phyloP scores from a whole-genome alignment of 2,329 filamentous ascomycete species.

The Aspergillus hortae region DNA sequence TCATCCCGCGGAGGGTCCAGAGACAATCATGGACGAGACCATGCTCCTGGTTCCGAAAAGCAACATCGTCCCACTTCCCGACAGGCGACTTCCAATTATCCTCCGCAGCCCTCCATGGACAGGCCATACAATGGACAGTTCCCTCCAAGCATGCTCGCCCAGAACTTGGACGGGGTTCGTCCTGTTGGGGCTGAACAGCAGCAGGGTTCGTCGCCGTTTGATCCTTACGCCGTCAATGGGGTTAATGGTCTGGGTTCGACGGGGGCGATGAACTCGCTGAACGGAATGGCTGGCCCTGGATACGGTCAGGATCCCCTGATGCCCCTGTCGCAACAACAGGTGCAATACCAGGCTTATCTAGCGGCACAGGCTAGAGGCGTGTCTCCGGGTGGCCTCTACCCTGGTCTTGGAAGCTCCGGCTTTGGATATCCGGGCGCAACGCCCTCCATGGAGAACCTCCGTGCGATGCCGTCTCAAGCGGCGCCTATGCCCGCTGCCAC shows the following conservation, averaged over 20 bases:
- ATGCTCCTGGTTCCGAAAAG: constrained; percentile 36
- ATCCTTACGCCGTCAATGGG: constrained; percentile 36
- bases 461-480: constrained; percentile 37
- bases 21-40: constrained; percentile 39
- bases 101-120: constrained; percentile 35
- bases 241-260: constrained; percentile 26
- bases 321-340: constrained; percentile 47
- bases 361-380: constrained; percentile 44
- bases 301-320: constrained; percentile 39
- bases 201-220: constrained; percentile 32
- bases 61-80: constrained; percentile 43
- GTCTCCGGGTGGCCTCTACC: constrained; percentile 44
- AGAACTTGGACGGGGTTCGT: constrained; percentile 34
- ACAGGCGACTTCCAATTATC: constrained; percentile 35
- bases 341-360: constrained; percentile 57
- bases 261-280: constrained; percentile 22
- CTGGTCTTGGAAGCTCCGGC: constrained; percentile 41
- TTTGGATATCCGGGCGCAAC: constrained; percentile 44
- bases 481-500: constrained; percentile 33
- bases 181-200: constrained; percentile 35
- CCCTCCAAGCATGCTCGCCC: constrained; percentile 32
- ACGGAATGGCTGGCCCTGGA: constrained; percentile 27
- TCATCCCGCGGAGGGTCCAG: constrained; percentile 51
- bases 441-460: constrained; percentile 27
- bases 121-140: constrained; percentile 43